These are phyloP conservation scores for Solanum ahanhuiri DNA, from an alignment of 257 asterid species.

Conservation along the genomic window DNA sequence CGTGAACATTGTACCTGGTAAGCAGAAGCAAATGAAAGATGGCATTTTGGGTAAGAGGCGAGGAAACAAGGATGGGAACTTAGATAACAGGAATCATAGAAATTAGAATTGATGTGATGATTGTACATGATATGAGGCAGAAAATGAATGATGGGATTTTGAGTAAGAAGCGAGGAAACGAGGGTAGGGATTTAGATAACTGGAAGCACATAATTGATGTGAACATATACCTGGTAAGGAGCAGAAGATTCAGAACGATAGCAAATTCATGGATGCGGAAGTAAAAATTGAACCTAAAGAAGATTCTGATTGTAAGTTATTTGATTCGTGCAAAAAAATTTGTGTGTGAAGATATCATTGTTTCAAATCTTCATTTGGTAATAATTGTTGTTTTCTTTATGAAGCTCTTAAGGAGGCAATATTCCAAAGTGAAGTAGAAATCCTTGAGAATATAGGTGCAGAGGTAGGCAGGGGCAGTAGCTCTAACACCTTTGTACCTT, in stretches of 20 bases:
- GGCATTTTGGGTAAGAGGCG: not conserved
- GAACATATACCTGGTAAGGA: not conserved
- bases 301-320: not conserved
- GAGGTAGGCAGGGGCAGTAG: not conserved
- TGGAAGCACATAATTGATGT: not conserved
- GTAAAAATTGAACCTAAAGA: not conserved
- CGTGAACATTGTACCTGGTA: not conserved
- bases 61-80: not conserved
- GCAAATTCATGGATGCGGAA: not conserved
- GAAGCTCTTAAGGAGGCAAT: not conserved
- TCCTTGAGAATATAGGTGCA: slow-evolving; percentile 12
- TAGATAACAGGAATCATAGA: not conserved
- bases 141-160: not conserved
- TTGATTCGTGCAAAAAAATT: not conserved
- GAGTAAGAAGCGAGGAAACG: not conserved
- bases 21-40: not conserved
- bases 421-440: slow-evolving; percentile 8
- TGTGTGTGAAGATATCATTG: not conserved
- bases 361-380: not conserved
- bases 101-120: not conserved
- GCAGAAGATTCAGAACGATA: not conserved
- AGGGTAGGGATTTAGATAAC: not conserved
- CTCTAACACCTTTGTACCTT: slow-evolving; percentile 8
- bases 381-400: not conserved
- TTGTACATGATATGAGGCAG: not conserved